Evolutionary conservation across 495 filamentous ascomycete species (phyloP).

Genomic region (Penicillium simplicissimum): DNA sequence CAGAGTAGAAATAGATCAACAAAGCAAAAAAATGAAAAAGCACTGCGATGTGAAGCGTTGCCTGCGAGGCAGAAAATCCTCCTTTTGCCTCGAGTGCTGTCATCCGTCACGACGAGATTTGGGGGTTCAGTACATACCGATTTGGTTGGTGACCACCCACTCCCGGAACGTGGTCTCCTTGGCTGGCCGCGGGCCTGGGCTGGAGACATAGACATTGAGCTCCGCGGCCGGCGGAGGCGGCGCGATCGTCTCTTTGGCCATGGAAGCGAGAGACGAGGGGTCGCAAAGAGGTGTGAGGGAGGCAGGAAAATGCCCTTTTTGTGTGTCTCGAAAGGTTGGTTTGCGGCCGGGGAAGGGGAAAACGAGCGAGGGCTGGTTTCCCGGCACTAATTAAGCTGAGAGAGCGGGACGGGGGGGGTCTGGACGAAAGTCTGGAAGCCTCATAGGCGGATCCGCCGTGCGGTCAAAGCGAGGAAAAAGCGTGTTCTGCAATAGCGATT

Average conservation of each 20-base stretch:
- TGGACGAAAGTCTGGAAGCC: constrained; percentile 23
- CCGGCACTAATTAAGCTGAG: constrained; percentile 26
- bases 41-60: not conserved
- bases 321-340: not conserved
- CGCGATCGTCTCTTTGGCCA: constrained; percentile 37
- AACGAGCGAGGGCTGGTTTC: constrained; percentile 14
- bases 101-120: no score
- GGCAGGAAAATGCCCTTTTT: constrained; percentile 16
- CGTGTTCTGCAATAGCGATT: not conserved
- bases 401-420: constrained; percentile 17
- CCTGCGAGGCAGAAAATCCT: not conserved
- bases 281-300: constrained; percentile 10
- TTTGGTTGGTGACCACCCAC: constrained; percentile 55
- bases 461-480: constrained; percentile 10
- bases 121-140: constrained; percentile 42
- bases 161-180: constrained; percentile 52
- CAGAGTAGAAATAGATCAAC: not conserved
- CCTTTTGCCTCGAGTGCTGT: not conserved
- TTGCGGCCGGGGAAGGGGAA: constrained; percentile 21
- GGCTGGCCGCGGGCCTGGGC: constrained; percentile 33
- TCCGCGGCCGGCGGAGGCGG: constrained; percentile 35
- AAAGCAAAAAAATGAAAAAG: not conserved
- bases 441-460: constrained; percentile 28
- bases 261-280: constrained; percentile 22
- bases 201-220: constrained; percentile 48